Evolutionary conservation across 345 rosid species (phyloP).

Genomic region (Salix arbutifolia): DNA sequence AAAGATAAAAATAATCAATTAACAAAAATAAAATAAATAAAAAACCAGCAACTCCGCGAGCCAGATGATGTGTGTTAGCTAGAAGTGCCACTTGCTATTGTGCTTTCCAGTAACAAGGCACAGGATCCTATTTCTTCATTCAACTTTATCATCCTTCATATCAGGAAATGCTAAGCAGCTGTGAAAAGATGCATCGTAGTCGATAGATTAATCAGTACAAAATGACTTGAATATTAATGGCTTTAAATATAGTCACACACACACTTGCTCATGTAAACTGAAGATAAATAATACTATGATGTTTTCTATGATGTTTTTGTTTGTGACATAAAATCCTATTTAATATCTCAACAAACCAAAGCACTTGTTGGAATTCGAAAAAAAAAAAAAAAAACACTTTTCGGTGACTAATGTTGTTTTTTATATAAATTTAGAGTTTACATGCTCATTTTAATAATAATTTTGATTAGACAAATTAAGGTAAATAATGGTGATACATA

Average conservation of each 20-base stretch:
- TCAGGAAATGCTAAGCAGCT: background rate
- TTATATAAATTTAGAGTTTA: no score
- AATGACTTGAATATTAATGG: background rate
- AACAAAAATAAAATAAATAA: no score
- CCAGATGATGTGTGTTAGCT: no score
- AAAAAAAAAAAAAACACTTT: no score
- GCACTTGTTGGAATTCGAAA: no score
- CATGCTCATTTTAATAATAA: no score
- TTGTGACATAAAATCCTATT: background rate
- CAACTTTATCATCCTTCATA: constrained; percentile 2
- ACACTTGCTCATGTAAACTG: background rate
- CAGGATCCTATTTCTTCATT: background rate
- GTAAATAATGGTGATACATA: no score
- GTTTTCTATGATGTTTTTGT: background rate
- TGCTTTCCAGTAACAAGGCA: constrained; percentile 2
- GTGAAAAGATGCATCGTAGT: background rate
- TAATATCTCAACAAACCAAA: no score
- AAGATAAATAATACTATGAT: background rate
- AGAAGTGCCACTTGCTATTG: background rate
- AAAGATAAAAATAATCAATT: no score
- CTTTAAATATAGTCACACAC: background rate
- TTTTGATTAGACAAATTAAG: no score
- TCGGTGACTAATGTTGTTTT: no score
- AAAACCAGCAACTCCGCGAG: no score
- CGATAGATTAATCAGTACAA: background rate